Conservation (phyloP, 1,139 yeast species). For the Debaryomyces coudertii region DNA sequence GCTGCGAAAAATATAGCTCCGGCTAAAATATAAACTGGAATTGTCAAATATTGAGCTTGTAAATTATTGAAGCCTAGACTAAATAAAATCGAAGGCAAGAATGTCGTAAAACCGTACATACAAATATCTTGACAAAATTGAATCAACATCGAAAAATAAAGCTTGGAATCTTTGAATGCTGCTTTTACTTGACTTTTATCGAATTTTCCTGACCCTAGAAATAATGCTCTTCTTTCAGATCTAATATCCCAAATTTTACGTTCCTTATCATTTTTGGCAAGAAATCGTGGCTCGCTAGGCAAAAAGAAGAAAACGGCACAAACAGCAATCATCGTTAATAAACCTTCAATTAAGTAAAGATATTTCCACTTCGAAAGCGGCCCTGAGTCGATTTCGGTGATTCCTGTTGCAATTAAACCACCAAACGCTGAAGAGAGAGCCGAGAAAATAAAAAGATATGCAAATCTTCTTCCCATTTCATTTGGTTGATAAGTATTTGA, state of each 20-base stretch:
- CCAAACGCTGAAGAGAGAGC: slow-evolving; percentile 48
- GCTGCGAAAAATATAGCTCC: slow-evolving; percentile 39
- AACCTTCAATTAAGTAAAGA: slow-evolving; percentile 35
- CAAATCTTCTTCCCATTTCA: slow-evolving; percentile 47
- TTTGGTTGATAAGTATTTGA: slow-evolving; percentile 42
- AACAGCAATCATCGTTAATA: slow-evolving; percentile 28
- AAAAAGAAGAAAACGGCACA: slow-evolving; percentile 7
- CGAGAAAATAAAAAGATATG: slow-evolving; percentile 44
- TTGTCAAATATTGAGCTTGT: slow-evolving; percentile 51
- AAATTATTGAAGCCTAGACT: slow-evolving; percentile 49
- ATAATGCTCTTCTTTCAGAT: slow-evolving; percentile 25
- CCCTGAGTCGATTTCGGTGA: slow-evolving; percentile 38
- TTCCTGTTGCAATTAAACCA: slow-evolving; percentile 45
- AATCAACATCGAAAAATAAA: slow-evolving; percentile 40
- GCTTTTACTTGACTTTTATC: slow-evolving; percentile 43
- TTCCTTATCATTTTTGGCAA: slow-evolving; percentile 21
- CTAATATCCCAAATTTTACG: slow-evolving; percentile 28
- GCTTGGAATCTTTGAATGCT: slow-evolving; percentile 44
- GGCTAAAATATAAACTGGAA: slow-evolving; percentile 51
- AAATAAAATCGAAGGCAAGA: slow-evolving; percentile 48
- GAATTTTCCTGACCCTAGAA: slow-evolving; percentile 32
- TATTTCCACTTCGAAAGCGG: slow-evolving; percentile 40
- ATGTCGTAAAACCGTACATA: slow-evolving; percentile 52
- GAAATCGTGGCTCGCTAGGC: slow-evolving; percentile 8
- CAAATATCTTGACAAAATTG: slow-evolving; percentile 52